These are phyloP conservation scores for Naganishia onofrii DNA, from an alignment of 768 basidiomycete species.

Conservation along the genomic window DNA sequence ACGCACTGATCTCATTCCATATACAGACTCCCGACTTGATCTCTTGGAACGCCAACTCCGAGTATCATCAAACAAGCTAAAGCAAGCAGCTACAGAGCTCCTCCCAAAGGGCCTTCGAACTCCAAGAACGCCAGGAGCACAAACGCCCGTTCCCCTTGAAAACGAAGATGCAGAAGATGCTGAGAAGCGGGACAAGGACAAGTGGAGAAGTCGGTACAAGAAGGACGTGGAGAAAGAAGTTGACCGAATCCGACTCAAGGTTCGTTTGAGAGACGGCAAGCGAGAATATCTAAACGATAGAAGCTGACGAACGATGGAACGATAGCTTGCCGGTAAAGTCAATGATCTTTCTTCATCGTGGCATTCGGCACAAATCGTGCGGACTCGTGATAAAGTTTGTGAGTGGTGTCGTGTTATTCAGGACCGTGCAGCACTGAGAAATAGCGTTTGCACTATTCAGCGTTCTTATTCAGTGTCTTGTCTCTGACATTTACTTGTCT, in stretches of 20 bases:
- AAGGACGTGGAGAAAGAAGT: slow-evolving; percentile 83
- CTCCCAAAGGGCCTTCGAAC: slow-evolving; percentile 60
- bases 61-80: slow-evolving; percentile 79
- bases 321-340: slow-evolving; percentile 75
- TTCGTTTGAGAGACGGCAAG: slow-evolving; percentile 44
- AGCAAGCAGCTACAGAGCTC: slow-evolving; percentile 74
- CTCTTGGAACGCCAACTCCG: slow-evolving; percentile 69
- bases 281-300: background rate
- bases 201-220: slow-evolving; percentile 54
- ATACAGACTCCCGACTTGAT: slow-evolving; percentile 65
- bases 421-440: background rate
- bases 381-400: slow-evolving; percentile 52
- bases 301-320: background rate
- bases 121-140: slow-evolving; percentile 33
- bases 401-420: slow-evolving; percentile 57
- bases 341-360: slow-evolving; percentile 74
- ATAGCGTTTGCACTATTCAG: slow-evolving; percentile 53
- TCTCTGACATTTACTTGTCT: slow-evolving; percentile 78
- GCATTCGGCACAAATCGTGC: slow-evolving; percentile 69
- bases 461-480: slow-evolving; percentile 94
- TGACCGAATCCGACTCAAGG: slow-evolving; percentile 81
- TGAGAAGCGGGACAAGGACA: slow-evolving; percentile 63
- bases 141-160: slow-evolving; percentile 35
- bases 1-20: background rate
- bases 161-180: slow-evolving; percentile 55